These are phyloP conservation scores for Triticum turgidum DNA, from an alignment of 176 grass and related monocot genomes.

Conservation along the genomic window DNA sequence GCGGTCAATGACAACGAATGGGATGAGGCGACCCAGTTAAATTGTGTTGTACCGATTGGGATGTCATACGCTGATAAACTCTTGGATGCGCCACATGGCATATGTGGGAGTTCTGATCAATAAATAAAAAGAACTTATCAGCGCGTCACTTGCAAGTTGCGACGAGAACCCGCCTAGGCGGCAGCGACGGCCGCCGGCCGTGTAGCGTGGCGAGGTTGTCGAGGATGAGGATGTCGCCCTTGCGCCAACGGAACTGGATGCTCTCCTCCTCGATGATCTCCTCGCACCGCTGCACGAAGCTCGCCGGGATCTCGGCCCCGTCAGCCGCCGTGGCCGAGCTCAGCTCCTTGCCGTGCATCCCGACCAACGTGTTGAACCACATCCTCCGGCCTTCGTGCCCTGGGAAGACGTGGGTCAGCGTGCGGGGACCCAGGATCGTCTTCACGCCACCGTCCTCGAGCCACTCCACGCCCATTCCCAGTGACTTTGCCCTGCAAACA, in stretches of 20 bases:
- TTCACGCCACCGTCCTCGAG: background rate
- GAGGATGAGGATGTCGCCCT: conserved; percentile 40
- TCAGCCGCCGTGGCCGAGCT: conserved; percentile 58
- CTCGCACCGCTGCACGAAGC: conserved; percentile 46
- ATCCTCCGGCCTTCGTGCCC: conserved; percentile 26
- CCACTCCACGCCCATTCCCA: conserved; percentile 42
- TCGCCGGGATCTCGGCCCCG: conserved; percentile 43
- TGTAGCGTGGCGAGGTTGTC: conserved; percentile 42
- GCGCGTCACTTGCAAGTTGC: conserved; percentile 44
- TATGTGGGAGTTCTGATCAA: no score
- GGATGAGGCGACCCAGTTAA: no score
- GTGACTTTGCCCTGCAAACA: conserved; percentile 26
- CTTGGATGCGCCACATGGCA: no score
- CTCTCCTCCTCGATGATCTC: conserved; percentile 81
- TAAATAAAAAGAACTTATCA: background rate
- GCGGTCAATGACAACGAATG: no score
- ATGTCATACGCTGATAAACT: no score
- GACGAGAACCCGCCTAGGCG: conserved; percentile 38
- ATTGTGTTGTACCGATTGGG: no score
- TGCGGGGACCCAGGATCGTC: background rate
- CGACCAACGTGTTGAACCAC: conserved; percentile 72
- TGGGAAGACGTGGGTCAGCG: conserved; percentile 34
- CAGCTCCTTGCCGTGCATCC: conserved; percentile 54
- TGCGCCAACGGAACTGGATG: conserved; percentile 59
- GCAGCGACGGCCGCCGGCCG: conserved; percentile 34